Evolutionary conservation across 2,329 filamentous ascomycete species (phyloP), one percentile per base, ranked within the genome.

Genomic region (Cyclaneusma minus): DNA sequence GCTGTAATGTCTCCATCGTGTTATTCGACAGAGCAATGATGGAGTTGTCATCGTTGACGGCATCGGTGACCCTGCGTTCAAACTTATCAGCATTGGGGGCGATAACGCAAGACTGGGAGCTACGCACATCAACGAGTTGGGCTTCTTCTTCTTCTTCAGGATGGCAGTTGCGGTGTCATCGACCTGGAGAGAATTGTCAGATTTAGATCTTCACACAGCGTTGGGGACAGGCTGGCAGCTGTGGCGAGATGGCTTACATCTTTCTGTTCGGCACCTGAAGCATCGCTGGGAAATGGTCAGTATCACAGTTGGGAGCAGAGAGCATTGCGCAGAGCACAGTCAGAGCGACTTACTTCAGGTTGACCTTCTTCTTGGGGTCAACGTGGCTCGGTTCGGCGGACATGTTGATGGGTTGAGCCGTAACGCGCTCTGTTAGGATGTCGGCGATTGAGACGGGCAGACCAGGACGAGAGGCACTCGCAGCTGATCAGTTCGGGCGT

Each of bases 111-210:
- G 19, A 30, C 26, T 18, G 27, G 16, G 22, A 33, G 22, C 38
- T 43, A 55, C 76, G 54, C 66, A 92, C 84, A 98, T 92, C 54
- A 98, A 61, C 50, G 87, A 91, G 61, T 98, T 98, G 45, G 85
- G 85, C 82, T 98, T 98, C 85, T 98, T 98, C 79, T 98, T 98
- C 71, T 95, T 95, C 67, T 94, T 95, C 48, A 98, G 71, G 45
- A 98, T 98, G 42, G 89, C 89, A 23, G 89, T 98, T 28, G 89
- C 73, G 35, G 77, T 83, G 51, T 93, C 89, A 54, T 94, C 81
- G 46, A 83, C 75, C 75, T 91, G 47, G 32, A 37, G n/a, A 22
- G 16, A 21, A 16, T 33, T 32, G 49, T 62, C 42, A 54, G 49
- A 43, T 40, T 42, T 21, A 7, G 21, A 30, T 25, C 32, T 33